These are phyloP conservation scores for Mucor piriformis DNA, from an alignment of 371 early-diverging fungal species.

Conservation along the genomic window DNA sequence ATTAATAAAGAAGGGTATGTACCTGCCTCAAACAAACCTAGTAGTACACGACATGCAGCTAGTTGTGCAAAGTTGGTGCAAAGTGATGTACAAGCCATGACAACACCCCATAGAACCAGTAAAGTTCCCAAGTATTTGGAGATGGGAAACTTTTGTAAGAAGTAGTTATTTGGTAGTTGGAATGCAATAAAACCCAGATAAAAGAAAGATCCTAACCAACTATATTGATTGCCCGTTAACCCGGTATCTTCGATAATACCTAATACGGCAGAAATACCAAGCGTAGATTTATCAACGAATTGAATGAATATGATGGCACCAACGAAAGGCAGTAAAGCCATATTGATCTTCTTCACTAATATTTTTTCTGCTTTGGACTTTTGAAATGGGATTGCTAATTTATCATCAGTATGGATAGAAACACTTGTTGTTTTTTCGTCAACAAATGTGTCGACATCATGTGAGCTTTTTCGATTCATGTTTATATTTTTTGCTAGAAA, in stretches of 20 bases:
- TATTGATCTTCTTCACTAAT: slow-evolving; percentile 34
- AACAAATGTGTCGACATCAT: slow-evolving; percentile 1
- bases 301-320: slow-evolving; percentile 34
- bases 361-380: slow-evolving; percentile 31
- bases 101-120: slow-evolving; percentile 37
- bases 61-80: slow-evolving; percentile 32
- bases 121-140: slow-evolving; percentile 30
- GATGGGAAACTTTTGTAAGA: slow-evolving; percentile 37
- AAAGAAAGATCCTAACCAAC: slow-evolving; percentile 35
- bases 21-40: slow-evolving; percentile 41
- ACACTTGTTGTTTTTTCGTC: slow-evolving; percentile 14
- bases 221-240: slow-evolving; percentile 26
- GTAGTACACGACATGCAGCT: slow-evolving; percentile 27
- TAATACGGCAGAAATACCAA: slow-evolving; percentile 33
- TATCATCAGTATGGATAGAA: neutral
- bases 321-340: slow-evolving; percentile 28
- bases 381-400: neutral
- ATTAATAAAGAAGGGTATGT: slow-evolving; percentile 30
- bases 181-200: slow-evolving; percentile 37
- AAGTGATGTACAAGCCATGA: slow-evolving; percentile 27
- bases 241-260: slow-evolving; percentile 33
- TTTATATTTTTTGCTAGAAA: neutral
- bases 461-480: neutral
- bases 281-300: slow-evolving; percentile 40
- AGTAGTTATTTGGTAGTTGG: slow-evolving; percentile 35